Conservation (phyloP, 2,329 filamentous ascomycete genomes). For the Xylariaceae sp. region DNA sequence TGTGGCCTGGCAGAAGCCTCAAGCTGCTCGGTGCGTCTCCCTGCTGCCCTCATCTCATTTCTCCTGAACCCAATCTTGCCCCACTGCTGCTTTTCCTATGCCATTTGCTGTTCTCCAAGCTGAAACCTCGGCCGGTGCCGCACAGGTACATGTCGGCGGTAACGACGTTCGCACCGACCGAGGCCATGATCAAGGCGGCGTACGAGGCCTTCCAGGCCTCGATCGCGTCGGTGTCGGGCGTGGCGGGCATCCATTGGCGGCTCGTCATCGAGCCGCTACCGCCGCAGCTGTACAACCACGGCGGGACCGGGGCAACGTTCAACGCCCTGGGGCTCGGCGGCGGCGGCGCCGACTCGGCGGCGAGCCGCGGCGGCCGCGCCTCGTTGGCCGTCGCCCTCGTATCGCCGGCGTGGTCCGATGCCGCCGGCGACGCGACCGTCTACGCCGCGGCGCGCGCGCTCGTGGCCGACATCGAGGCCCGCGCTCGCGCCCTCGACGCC, state of each 20-base stretch:
- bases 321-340: not conserved
- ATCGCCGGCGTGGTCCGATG: not conserved
- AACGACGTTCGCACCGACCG: slow-evolving; percentile 7
- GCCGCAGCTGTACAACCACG: not conserved
- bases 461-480: slow-evolving; percentile 2
- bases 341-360: not conserved
- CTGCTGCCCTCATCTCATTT: not conserved
- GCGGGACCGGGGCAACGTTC: not conserved
- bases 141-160: slow-evolving; percentile 9
- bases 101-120: too few relatives aligned
- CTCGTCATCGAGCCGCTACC: not conserved
- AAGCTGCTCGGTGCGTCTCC: slow-evolving; percentile 7
- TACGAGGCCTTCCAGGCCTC: slow-evolving; percentile 5
- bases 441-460: not conserved
- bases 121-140: too few relatives aligned
- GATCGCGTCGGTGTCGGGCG: not conserved
- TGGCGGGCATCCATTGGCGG: not conserved
- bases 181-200: slow-evolving; percentile 7
- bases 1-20: too few relatives aligned
- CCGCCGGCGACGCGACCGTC: not conserved
- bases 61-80: not conserved
- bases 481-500: slow-evolving; percentile 6
- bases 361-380: not conserved
- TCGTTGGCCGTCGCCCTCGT: not conserved
- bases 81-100: not conserved